Percentiles rank a stretch among this genome's conserved stretches.
These are phyloP conservation scores for Neurospora sp. DNA, from an alignment of 495 filamentous ascomycete species.

Conservation along the genomic window DNA sequence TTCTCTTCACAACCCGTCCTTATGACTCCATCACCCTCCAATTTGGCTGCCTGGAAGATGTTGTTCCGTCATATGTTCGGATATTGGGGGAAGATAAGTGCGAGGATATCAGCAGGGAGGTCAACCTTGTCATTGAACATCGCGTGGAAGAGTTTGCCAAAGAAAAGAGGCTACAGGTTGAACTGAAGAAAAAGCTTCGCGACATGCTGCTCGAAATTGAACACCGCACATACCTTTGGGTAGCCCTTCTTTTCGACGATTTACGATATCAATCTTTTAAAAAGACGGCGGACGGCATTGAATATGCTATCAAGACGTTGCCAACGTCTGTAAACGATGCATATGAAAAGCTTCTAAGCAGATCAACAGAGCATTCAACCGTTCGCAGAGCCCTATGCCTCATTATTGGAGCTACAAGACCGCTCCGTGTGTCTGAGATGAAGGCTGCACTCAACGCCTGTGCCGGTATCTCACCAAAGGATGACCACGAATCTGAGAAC, in stretches of 20 bases:
- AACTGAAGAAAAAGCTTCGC: conserved; percentile 12
- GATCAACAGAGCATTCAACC: conserved; percentile 12
- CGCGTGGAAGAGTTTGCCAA: conserved; percentile 19
- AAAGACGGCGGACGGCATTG: conserved; percentile 8
- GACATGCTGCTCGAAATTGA: conserved; percentile 14
- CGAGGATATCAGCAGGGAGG: conserved; percentile 32
- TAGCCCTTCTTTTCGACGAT: conserved; percentile 21
- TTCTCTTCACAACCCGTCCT: conserved; percentile 42
- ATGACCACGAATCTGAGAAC: conserved; percentile 10
- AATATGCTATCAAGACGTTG: conserved; percentile 10
- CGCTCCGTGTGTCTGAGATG: conserved; percentile 33
- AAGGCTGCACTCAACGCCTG: not conserved
- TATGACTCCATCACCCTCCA: conserved; percentile 26
- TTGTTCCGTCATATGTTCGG: conserved; percentile 23
- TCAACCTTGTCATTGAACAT: conserved; percentile 29
- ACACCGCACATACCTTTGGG: conserved; percentile 32
- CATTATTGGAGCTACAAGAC: conserved; percentile 28
- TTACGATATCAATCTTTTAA: not conserved
- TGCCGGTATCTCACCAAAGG: conserved; percentile 22
- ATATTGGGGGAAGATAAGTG: conserved; percentile 29
- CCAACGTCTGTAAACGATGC: conserved; percentile 28
- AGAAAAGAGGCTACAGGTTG: conserved; percentile 9
- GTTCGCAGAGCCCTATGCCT: conserved; percentile 29
- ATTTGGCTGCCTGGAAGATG: conserved; percentile 18
- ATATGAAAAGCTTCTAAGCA: conserved; percentile 33